phyloP scores from a whole-genome alignment of 148 eudicot species.

The Talinum fruticosum region DNA sequence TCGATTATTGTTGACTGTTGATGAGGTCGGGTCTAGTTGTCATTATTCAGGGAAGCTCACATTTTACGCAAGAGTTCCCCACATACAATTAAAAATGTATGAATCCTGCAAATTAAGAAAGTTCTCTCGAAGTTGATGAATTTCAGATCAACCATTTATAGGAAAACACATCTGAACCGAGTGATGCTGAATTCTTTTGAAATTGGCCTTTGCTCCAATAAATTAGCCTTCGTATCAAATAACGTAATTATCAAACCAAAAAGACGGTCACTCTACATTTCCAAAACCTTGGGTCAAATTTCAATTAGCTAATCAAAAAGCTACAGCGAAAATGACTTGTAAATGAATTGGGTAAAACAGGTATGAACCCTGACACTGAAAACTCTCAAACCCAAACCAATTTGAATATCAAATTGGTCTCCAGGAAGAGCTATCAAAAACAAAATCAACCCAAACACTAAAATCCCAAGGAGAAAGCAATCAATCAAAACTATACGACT shows the following conservation, averaged over 20 bases:
- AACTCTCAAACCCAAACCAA: background rate
- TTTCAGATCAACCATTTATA: background rate
- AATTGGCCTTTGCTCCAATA: background rate
- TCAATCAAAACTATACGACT: no score
- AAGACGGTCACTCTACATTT: background rate
- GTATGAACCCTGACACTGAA: background rate
- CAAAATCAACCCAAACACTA: background rate
- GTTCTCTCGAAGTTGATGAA: background rate
- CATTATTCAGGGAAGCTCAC: background rate
- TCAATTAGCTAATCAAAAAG: background rate
- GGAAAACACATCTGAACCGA: no score
- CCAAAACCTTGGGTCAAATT: background rate
- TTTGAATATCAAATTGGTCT: background rate
- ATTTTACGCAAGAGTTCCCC: background rate
- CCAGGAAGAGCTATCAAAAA: background rate
- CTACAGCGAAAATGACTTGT: background rate
- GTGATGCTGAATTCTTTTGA: background rate
- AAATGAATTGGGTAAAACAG: background rate
- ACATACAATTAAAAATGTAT: background rate
- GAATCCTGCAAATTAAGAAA: conserved; percentile 1
- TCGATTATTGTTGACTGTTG: background rate
- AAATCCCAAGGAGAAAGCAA: background rate
- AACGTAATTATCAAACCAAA: background rate
- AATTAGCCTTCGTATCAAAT: background rate
- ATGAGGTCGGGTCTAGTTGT: background rate